These are phyloP conservation scores for Kluyveromyces starmeri DNA, from an alignment of 805 yeast genomes.

Conservation along the genomic window DNA sequence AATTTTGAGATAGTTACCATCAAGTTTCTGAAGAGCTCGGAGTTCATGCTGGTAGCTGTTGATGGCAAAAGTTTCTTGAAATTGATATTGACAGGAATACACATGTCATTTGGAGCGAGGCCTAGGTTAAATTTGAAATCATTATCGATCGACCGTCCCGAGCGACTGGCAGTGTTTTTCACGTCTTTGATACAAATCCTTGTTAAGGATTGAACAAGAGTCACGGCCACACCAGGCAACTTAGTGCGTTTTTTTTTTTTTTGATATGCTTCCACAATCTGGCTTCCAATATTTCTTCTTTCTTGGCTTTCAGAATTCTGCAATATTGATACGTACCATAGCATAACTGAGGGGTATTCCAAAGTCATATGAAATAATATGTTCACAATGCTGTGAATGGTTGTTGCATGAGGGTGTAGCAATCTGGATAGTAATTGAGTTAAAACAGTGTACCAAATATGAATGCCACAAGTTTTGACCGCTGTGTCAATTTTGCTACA, in stretches of 20 bases:
- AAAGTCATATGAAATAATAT: constrained; percentile 50
- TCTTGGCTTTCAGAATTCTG: constrained; percentile 45
- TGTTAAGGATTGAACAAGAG: constrained; percentile 16
- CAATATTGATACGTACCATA: constrained; percentile 68
- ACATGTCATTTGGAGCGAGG: constrained; percentile 43
- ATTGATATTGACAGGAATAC: constrained; percentile 66
- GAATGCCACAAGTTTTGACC: constrained; percentile 39
- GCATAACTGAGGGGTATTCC: constrained; percentile 69
- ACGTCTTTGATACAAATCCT: constrained; percentile 22
- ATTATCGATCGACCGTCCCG: constrained; percentile 27
- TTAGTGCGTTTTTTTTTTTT: constrained; percentile 8
- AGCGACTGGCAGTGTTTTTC: constrained; percentile 16
- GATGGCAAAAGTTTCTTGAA: constrained; percentile 59
- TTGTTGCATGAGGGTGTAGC: constrained; percentile 48
- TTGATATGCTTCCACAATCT: constrained; percentile 32
- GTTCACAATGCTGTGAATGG: constrained; percentile 46
- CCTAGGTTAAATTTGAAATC: constrained; percentile 37
- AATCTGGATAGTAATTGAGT: constrained; percentile 82
- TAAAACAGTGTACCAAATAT: constrained; percentile 71
- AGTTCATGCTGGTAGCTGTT: constrained; percentile 33
- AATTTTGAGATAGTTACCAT: constrained; percentile 52
- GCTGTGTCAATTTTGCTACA: constrained; percentile 40
- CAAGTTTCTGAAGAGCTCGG: constrained; percentile 38
- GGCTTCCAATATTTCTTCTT: constrained; percentile 39
- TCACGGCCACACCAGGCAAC: constrained; percentile 17